These are phyloP conservation scores for Microcyclospora tardicrescens DNA, from an alignment of 2,329 filamentous ascomycete genomes.

Conservation along the genomic window DNA sequence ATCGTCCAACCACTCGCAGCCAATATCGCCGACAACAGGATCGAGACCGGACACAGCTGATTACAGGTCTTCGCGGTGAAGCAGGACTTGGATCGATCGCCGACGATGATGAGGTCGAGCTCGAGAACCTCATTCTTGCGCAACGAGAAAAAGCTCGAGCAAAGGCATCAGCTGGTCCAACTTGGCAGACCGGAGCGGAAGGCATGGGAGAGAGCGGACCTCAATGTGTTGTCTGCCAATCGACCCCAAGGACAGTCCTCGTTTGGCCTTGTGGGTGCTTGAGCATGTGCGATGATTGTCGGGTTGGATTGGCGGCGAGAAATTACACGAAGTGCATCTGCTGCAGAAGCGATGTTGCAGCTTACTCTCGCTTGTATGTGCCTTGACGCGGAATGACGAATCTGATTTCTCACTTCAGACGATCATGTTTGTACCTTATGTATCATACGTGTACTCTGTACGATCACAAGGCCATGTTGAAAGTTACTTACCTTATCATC, in stretches of 20 bases:
- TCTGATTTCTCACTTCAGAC: too few species aligned
- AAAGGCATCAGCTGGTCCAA: conserved; percentile 12
- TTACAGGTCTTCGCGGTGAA: conserved; percentile 33
- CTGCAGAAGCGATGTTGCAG: conserved; percentile 74
- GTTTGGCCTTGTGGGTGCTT: conserved; percentile 95
- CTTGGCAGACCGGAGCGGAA: conserved; percentile 59
- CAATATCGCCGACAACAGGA: conserved; percentile 57
- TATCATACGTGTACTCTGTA: too few species aligned
- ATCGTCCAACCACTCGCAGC: conserved; percentile 67
- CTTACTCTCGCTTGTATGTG: conserved; percentile 84
- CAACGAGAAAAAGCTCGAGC: conserved; percentile 37
- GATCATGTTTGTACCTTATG: too few species aligned
- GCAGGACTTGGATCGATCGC: conserved; percentile 22
- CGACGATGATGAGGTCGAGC: conserved; percentile 45
- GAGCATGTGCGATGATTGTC: conserved; percentile 86
- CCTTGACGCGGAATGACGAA: conserved; percentile 36
- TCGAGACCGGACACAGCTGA: conserved; percentile 55
- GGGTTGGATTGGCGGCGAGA: conserved; percentile 86
- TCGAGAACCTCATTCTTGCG: conserved; percentile 47
- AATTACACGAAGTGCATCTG: conserved; percentile 96
- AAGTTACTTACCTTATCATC: too few species aligned
- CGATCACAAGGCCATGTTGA: too few species aligned
- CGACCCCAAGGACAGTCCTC: conserved; percentile 71
- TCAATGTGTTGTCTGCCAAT: conserved; percentile 88
- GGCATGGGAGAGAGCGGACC: conserved; percentile 64